Conservation (phyloP, 2,329 filamentous ascomycete species). For the Pseudocercospora macadamiae region DNA sequence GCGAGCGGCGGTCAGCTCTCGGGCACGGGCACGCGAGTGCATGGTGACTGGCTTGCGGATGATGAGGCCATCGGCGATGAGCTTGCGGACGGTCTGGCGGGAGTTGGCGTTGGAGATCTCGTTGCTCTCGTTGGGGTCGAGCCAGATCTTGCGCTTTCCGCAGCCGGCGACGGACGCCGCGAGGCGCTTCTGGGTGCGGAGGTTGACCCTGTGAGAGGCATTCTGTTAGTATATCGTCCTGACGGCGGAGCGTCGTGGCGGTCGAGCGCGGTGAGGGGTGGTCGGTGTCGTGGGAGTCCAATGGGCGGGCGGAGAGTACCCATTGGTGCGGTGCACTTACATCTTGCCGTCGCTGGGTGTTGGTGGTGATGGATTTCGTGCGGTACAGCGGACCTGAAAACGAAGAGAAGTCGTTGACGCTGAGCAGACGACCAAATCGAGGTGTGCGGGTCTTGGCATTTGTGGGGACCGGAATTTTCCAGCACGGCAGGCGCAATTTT, state of each 20-base stretch:
- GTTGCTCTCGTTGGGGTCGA: conserved; percentile 98
- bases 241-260: conserved; percentile 2
- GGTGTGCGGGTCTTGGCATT: not conserved
- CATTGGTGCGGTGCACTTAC: conserved; percentile 27
- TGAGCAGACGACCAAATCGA: not conserved
- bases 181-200: conserved; percentile 99
- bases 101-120: conserved; percentile 99
- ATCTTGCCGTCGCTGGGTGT: conserved; percentile 34
- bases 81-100: conserved; percentile 99
- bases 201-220: conserved; percentile 80
- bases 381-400: not conserved
- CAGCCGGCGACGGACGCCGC: conserved; percentile 97
- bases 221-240: conserved; percentile 28
- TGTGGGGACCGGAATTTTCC: too few relatives aligned
- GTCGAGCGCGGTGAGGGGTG: conserved; percentile 2
- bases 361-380: conserved; percentile 14
- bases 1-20: conserved; percentile 91
- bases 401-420: not conserved
- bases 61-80: conserved; percentile 99
- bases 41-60: conserved; percentile 99
- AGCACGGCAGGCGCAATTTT: too few relatives aligned
- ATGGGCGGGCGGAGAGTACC: conserved; percentile 5
- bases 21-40: conserved; percentile 96
- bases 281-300: conserved; percentile 14
- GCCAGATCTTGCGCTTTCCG: conserved; percentile 99